phyloP scores from a whole-genome alignment of 1,284 basidiomycete species.

The Ganoderma boninense region DNA sequence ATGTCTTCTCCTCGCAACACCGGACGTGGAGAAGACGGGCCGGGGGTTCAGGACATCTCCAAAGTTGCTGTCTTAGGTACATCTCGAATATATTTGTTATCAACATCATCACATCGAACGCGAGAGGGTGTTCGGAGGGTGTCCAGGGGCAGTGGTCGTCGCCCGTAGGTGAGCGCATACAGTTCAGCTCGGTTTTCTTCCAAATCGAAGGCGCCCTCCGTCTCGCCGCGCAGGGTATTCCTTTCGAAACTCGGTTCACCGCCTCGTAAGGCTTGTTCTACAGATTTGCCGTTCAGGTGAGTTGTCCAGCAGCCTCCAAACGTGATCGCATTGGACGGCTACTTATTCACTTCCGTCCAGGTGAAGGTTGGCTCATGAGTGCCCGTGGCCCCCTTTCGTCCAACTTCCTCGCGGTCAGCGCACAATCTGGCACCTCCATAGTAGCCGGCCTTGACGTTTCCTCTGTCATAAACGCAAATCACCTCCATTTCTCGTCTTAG shows the following conservation, averaged over 20 bases:
- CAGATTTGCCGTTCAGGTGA: not conserved
- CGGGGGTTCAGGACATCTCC: slow-evolving; percentile 79
- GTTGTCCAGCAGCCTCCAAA: not conserved
- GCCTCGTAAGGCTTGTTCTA: not conserved
- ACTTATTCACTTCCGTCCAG: not conserved
- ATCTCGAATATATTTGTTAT: slow-evolving; percentile 7
- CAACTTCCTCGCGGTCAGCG: not conserved
- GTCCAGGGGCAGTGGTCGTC: not conserved
- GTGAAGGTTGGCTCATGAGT: not conserved
- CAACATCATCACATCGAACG: not conserved
- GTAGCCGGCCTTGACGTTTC: not conserved
- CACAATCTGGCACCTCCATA: not conserved
- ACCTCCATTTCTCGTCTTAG: not conserved
- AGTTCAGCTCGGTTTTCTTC: not conserved
- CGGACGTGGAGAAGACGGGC: slow-evolving; percentile 66
- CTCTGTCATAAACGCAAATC: not conserved
- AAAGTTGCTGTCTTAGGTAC: slow-evolving; percentile 5
- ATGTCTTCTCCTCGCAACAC: slow-evolving; percentile 45
- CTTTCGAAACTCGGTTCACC: not conserved
- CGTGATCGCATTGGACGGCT: not conserved
- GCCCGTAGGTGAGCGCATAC: not conserved
- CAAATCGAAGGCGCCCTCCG: not conserved
- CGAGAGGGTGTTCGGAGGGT: not conserved
- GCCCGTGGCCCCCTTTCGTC: not conserved
- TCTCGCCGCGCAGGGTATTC: not conserved